Evolutionary conservation across 257 asterid species (phyloP).

Genomic region (Nicotiana paniculata): DNA sequence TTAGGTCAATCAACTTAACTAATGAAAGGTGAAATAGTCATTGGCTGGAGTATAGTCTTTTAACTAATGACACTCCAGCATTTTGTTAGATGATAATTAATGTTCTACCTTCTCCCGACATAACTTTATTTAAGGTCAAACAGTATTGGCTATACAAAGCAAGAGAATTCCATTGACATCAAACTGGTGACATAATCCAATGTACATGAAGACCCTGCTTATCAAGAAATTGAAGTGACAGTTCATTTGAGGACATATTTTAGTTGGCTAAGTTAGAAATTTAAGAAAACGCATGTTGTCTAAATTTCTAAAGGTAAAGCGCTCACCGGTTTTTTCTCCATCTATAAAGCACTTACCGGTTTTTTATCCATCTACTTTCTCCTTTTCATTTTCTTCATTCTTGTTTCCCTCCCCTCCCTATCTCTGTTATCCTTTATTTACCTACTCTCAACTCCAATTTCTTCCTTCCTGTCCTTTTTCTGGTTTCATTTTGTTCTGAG

Average conservation of each 20-base stretch:
- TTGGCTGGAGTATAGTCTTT: neutral
- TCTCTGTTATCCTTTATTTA: neutral
- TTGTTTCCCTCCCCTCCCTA: neutral
- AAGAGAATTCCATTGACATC: neutral
- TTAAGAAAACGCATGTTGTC: neutral
- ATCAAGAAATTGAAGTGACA: neutral
- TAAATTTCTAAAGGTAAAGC: neutral
- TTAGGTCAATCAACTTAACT: neutral
- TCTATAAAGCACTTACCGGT: neutral
- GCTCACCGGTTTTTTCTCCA: neutral
- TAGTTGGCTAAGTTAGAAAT: neutral
- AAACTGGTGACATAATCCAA: neutral
- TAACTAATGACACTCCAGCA: neutral
- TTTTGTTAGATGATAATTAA: neutral
- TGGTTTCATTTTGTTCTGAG: neutral
- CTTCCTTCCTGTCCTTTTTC: neutral
- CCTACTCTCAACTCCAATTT: neutral
- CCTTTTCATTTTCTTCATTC: neutral
- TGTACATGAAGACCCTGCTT: neutral
- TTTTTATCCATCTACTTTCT: neutral
- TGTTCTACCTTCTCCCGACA: neutral
- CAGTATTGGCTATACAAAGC: neutral
- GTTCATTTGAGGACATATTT: neutral
- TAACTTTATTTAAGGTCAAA: neutral
- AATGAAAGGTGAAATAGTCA: neutral